phyloP scores from a whole-genome alignment of 2,329 filamentous ascomycete species.

The Aspergillus jensenii region DNA sequence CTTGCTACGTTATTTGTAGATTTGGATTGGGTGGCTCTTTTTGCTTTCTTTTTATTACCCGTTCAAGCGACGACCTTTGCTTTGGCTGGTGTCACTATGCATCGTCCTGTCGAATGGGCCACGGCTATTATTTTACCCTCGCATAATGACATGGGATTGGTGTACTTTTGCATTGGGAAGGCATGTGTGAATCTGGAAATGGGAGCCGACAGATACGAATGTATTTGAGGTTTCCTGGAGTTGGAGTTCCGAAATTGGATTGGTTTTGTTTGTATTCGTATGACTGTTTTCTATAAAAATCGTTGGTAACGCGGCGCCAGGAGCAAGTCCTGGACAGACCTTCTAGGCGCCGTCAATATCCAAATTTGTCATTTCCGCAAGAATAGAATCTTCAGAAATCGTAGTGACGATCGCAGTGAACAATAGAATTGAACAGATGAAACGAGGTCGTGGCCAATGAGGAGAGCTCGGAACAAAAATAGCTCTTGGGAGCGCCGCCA shows the following conservation, averaged over 20 bases:
- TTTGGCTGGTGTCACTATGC: slow-evolving; percentile 5
- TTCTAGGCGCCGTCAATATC: not conserved
- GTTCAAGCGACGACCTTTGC: slow-evolving; percentile 4
- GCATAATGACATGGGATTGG: slow-evolving; percentile 11
- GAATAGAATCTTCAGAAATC: not conserved
- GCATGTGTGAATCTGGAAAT: slow-evolving; percentile 8
- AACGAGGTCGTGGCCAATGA: not conserved
- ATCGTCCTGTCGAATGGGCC: slow-evolving; percentile 5
- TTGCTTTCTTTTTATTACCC: slow-evolving; percentile 3
- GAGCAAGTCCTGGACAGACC: not conserved
- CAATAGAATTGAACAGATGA: slow-evolving; percentile 1
- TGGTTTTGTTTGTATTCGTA: not conserved
- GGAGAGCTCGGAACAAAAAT: not conserved
- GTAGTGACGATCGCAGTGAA: not conserved
- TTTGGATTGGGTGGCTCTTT: slow-evolving; percentile 21
- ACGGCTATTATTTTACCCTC: slow-evolving; percentile 2
- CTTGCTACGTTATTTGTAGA: slow-evolving; percentile 18
- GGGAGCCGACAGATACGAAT: slow-evolving; percentile 7
- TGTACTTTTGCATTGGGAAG: slow-evolving; percentile 14
- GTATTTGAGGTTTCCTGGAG: slow-evolving; percentile 3
- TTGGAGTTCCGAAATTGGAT: not conserved
- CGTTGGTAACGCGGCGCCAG: not conserved
- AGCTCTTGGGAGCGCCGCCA: slow-evolving; percentile 11
- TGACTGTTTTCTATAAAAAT: not conserved
- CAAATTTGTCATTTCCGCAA: not conserved